phyloP scores from a whole-genome alignment of 2,329 filamentous ascomycete species.

The Lachnum nothofagi region DNA sequence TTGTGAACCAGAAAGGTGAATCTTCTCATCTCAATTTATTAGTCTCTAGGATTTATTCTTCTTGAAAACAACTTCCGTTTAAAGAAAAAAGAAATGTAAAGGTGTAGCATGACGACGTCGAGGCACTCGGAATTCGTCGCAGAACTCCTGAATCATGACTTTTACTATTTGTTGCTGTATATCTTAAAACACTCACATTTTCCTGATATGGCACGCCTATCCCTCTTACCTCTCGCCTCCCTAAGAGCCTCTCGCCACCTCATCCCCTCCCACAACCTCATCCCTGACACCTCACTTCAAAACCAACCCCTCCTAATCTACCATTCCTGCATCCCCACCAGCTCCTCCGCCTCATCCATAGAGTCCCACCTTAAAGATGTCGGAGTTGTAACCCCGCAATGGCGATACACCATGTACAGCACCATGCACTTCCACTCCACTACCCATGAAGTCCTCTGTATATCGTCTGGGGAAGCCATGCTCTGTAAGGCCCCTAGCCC shows the following conservation, averaged over 20 bases:
- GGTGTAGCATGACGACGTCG: no score
- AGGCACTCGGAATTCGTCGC: no score
- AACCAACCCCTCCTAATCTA: conserved; percentile 58
- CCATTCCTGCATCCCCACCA: conserved; percentile 49
- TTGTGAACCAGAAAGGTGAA: no score
- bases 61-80: no score
- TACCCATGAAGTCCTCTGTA: conserved; percentile 60
- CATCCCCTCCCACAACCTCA: conserved; percentile 51
- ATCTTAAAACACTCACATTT: background rate
- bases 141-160: no score
- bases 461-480: conserved; percentile 52
- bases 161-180: background rate
- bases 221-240: conserved; percentile 39
- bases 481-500: conserved; percentile 41
- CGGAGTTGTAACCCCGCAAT: conserved; percentile 56
- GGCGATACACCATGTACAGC: conserved; percentile 65
- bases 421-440: conserved; percentile 64
- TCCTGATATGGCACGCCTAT: conserved; percentile 10
- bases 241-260: conserved; percentile 53
- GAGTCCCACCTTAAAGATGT: conserved; percentile 50
- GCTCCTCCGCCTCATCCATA: conserved; percentile 44
- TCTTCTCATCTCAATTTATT: no score
- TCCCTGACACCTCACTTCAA: conserved; percentile 62
- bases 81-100: no score
- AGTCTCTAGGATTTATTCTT: no score